These are phyloP conservation scores for Oidium heveae DNA, from an alignment of 2,329 filamentous ascomycete genomes.

Conservation along the genomic window DNA sequence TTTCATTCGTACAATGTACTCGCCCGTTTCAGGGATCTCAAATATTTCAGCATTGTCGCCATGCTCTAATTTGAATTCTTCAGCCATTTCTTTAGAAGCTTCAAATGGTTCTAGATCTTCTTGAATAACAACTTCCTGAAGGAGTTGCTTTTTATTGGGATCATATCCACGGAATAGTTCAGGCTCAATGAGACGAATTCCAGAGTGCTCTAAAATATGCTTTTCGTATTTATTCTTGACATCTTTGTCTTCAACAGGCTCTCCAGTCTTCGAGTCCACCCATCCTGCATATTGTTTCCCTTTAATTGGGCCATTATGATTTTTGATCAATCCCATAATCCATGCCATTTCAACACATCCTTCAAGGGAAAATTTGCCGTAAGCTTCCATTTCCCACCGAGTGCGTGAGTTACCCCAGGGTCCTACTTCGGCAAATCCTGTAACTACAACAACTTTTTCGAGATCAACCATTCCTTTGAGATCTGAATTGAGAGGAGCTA, in stretches of 20 bases:
- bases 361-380: slow-evolving; percentile 89
- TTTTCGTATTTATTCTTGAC: slow-evolving; percentile 96
- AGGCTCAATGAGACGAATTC: slow-evolving; percentile 92
- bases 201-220: slow-evolving; percentile 82
- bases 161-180: slow-evolving; percentile 94
- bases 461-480: slow-evolving; percentile 97
- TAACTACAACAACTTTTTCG: slow-evolving; percentile 92
- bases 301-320: slow-evolving; percentile 90
- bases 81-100: slow-evolving; percentile 84
- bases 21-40: slow-evolving; percentile 76
- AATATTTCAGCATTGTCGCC: slow-evolving; percentile 96
- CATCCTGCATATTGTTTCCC: slow-evolving; percentile 90
- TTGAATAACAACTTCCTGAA: slow-evolving; percentile 93
- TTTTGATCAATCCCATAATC: slow-evolving; percentile 99
- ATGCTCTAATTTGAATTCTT: slow-evolving; percentile 93
- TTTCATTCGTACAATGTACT: slow-evolving; percentile 83
- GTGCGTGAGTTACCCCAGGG: slow-evolving; percentile 98
- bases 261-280: slow-evolving; percentile 83
- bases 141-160: slow-evolving; percentile 92
- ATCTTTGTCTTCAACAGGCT: slow-evolving; percentile 94
- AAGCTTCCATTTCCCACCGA: slow-evolving; percentile 97
- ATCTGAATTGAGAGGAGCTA: slow-evolving; percentile 65
- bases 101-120: slow-evolving; percentile 95
- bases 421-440: slow-evolving; percentile 84
- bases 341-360: slow-evolving; percentile 98